Conservation (phyloP, 805 yeast genomes). For the Metschnikowia orientalis region DNA sequence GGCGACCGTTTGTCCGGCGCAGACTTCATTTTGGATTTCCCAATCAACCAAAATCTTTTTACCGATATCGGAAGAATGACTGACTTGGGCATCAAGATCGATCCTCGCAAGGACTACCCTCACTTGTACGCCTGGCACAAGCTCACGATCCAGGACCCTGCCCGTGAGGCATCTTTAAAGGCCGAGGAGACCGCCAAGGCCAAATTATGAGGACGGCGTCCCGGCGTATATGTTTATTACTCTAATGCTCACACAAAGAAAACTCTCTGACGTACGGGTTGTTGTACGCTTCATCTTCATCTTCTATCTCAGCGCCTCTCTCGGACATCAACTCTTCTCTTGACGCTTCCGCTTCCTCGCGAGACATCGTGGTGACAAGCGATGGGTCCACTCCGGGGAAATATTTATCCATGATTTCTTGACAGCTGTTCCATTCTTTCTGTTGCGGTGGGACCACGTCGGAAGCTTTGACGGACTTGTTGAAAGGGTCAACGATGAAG, state of each 20-base stretch:
- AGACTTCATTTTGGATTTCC: slow-evolving; percentile 36
- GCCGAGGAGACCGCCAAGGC: slow-evolving; percentile 7
- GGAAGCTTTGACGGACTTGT: no score
- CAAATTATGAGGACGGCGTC: slow-evolving; percentile 4
- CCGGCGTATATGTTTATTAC: neutral
- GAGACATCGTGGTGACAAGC: no score
- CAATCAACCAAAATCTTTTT: slow-evolving; percentile 22
- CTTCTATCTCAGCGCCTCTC: no score
- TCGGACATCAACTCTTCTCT: no score
- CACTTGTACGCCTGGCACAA: slow-evolving; percentile 18
- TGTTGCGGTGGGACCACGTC: no score
- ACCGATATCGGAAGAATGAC: slow-evolving; percentile 5
- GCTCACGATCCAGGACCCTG: slow-evolving; percentile 12
- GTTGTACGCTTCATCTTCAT: no score
- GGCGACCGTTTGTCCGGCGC: slow-evolving; percentile 37
- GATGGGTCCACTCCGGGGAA: no score
- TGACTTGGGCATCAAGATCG: slow-evolving; percentile 9
- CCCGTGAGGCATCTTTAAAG: slow-evolving; percentile 7
- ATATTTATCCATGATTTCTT: no score
- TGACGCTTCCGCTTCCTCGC: no score
- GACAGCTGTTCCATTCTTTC: no score
- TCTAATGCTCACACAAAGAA: slow-evolving; percentile 34
- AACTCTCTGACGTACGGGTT: slow-evolving; percentile 20
- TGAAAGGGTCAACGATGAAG: no score
- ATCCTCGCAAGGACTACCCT: slow-evolving; percentile 11